Evolutionary conservation across 768 basidiomycete species (phyloP), one percentile per base, ranked within the genome.

Genomic region (Asterophora lycoperdoides): DNA sequence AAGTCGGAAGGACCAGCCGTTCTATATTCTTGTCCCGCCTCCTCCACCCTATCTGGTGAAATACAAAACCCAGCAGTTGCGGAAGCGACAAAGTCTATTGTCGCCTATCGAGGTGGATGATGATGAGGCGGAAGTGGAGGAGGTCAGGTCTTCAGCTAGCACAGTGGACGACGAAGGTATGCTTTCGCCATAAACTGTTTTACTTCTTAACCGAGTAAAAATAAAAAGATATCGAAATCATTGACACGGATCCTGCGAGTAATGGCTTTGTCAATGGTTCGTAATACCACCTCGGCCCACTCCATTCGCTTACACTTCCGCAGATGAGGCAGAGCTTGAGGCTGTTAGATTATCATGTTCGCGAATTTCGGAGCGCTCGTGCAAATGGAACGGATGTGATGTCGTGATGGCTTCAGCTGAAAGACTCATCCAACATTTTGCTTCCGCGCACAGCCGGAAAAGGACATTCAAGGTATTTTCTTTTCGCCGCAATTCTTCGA

Each of bases 371-470:
- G 68, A 71, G 52, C 60, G 68, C 37, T 66, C 62, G 9, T 89
- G 86, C 64, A 71, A 69, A 60, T 89, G 86, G 86, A 64, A 63
- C 47, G 68, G 69, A 20, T 89, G 86, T 63, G 70, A 69, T 49
- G 69, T 68, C 35, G 55, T 79, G 11, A 57, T 86, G 53, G 84
- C 82, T 57, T 81, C 80, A 38, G 64, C 68, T 5, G 67, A 73
- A 36, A 71, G 66, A 37, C 61, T 87, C 43, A 58, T 75, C 32
- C 58, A 63, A 15, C 86, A 89, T 68, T 61, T 83, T 26, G 54
- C 57, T 13, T 48, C 20, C 17, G 54, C 52, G 26, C 59, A 60
- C 42, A 34, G 45, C 37, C 48, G 39, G 19, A 46, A 53, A 37
- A 34, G 47, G 30, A 48, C 51, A 20, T 52, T 41, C 15, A 48